Base-by-base conservation (phyloP, 352 stramenopile species). In the Aphanomyces astaci region DNA sequence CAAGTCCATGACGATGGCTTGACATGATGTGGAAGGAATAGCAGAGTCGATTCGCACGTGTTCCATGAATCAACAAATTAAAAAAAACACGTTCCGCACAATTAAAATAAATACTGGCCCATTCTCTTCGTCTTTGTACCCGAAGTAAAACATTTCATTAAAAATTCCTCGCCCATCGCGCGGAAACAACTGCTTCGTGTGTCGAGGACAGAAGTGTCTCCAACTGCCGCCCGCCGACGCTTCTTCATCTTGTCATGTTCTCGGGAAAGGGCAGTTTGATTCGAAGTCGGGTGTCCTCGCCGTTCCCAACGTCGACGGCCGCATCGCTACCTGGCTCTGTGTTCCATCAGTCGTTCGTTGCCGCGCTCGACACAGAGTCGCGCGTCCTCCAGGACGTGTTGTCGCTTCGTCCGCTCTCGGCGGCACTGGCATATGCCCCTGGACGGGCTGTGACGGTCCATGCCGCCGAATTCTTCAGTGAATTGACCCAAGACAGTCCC, bases 381-480 rank as follows among this genome's bases (percentile, higher is more conserved):
- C n/a, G 31, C 11, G 15, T 65, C 7, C 39, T 65, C 4, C n/a
- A 36, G n/a, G 19, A 48, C 22, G 15, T 65, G 11, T 27, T 65
- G 19, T 31, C 15, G 22, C 33, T 65, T 3, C 56, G 56, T 1
- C 56, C 56, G 25, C 32, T 65, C 22, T 65, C 56, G 56, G 9
- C 56, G 25, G 56, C 56, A 17, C 56, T 65, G 2, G n/a, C 28
- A 10, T 65, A 31, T n/a, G 3, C 36, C 7, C 56, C 56, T n/a
- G 56, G 56, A 46, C 24, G n/a, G 22, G 33, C 56, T 22, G 56
- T 65, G 17, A 53, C 56, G 33, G 36, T 65, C 32, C 9, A 39
- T 32, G 32, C 31, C n/a, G 30, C 28, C 11, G 56, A 65, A 28
- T 65, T 65, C 39, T 65, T 65, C n/a, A 24, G 39, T 24, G 36